These are phyloP conservation scores for Leucogyrophana mollusca DNA, from an alignment of 768 basidiomycete genomes.

Conservation along the genomic window DNA sequence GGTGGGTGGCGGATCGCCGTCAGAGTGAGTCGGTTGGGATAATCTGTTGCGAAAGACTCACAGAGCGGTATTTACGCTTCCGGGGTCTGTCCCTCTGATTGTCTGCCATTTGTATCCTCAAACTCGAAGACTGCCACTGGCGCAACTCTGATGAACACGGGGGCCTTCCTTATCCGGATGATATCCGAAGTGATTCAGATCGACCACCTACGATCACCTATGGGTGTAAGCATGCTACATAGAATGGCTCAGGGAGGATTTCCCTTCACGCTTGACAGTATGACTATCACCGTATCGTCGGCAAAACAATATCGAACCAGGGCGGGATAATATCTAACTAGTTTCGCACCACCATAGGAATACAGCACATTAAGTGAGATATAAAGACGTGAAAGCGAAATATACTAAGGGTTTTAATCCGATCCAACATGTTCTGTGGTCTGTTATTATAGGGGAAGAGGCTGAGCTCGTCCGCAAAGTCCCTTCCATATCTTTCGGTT, in stretches of 20 bases:
- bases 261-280: too few relatives aligned
- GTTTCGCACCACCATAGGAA: too few relatives aligned
- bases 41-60: slow-evolving; percentile 23
- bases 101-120: neutral
- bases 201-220: too few relatives aligned
- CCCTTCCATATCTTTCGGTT: neutral
- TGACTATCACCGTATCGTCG: too few relatives aligned
- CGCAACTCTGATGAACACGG: too few relatives aligned
- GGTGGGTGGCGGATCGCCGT: neutral
- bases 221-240: too few relatives aligned
- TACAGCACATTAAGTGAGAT: slow-evolving; percentile 23
- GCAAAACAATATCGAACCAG: too few relatives aligned
- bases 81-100: slow-evolving; percentile 24
- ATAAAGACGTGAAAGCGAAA: slow-evolving; percentile 14
- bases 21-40: slow-evolving; percentile 2
- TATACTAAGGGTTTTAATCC: neutral
- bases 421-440: neutral
- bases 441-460: neutral
- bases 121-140: too few relatives aligned
- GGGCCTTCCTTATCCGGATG: too few relatives aligned
- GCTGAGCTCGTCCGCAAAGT: neutral
- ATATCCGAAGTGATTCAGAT: too few relatives aligned
- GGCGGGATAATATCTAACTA: too few relatives aligned
- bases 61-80: slow-evolving; percentile 54
- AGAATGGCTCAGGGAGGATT: too few relatives aligned